Evolutionary conservation across 2,329 filamentous ascomycete genomes (phyloP).

Genomic region (Neurospora crassa): DNA sequence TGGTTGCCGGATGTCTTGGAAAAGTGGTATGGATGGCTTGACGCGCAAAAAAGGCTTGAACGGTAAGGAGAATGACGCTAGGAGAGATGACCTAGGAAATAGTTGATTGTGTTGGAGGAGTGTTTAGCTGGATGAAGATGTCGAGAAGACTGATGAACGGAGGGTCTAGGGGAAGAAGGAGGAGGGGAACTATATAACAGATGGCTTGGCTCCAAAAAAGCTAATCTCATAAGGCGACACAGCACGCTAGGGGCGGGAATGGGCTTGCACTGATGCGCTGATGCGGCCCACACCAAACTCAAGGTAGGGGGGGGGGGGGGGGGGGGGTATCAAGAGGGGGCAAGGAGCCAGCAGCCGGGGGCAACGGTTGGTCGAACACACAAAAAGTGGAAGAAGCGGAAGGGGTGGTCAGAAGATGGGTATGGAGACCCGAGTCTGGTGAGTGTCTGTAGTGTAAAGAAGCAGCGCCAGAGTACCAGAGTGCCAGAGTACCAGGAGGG

Average conservation of each 20-base stretch:
- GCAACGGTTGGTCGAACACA: neutral
- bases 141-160: neutral
- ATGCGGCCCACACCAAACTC: neutral
- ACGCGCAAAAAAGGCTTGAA: neutral
- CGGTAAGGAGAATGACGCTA: neutral
- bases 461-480: neutral
- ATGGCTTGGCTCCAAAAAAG: neutral
- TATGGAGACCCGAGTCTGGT: neutral
- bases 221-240: constrained; percentile 11
- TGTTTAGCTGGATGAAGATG: neutral
- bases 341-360: neutral
- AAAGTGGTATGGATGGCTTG: neutral
- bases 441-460: neutral
- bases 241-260: neutral
- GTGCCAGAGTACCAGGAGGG: neutral
- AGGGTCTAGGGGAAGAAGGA: neutral
- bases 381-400: neutral
- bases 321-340: neutral
- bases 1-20: neutral
- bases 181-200: constrained; percentile 11
- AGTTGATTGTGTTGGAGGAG: neutral
- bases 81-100: neutral
- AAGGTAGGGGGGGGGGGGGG: neutral
- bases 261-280: constrained; percentile 1
- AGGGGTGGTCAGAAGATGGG: neutral